phyloP scores from a whole-genome alignment of 1,139 yeast genomes.

The Geotrichum carabidarum region DNA sequence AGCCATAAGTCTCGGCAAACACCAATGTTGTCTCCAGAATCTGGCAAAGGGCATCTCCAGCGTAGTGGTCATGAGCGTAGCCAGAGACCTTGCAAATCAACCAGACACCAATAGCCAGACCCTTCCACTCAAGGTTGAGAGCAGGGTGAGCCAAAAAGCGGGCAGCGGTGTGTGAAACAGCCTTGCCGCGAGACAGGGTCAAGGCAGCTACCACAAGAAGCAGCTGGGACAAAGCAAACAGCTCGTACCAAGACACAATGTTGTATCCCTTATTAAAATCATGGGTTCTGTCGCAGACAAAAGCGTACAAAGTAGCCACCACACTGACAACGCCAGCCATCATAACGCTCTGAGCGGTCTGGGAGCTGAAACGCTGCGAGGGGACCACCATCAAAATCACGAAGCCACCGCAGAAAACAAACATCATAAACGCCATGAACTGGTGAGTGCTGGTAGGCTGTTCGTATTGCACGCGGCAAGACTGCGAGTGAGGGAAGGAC shows the following conservation, averaged over 20 bases:
- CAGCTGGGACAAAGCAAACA: neutral
- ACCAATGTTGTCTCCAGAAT: neutral
- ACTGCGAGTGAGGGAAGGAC: neutral
- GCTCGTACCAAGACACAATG: neutral
- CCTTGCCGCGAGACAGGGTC: neutral
- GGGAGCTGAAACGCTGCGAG: neutral
- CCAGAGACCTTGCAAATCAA: constrained; percentile 3
- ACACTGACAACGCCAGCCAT: neutral
- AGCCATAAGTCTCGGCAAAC: neutral
- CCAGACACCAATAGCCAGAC: constrained; percentile 4
- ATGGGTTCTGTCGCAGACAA: neutral
- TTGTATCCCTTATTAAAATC: neutral
- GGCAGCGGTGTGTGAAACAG: neutral
- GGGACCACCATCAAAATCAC: neutral
- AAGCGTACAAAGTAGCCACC: neutral
- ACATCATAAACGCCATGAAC: neutral
- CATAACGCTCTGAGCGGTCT: neutral
- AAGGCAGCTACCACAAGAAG: neutral
- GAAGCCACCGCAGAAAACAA: neutral
- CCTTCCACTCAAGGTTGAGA: constrained; percentile 2
- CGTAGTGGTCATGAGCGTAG: neutral
- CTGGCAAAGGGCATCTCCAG: neutral
- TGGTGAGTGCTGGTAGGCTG: neutral
- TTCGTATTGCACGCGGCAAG: constrained; percentile 4
- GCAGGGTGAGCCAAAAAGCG: neutral